Conservation (phyloP, 106 monocot species). For the Gastrodia elata region DNA sequence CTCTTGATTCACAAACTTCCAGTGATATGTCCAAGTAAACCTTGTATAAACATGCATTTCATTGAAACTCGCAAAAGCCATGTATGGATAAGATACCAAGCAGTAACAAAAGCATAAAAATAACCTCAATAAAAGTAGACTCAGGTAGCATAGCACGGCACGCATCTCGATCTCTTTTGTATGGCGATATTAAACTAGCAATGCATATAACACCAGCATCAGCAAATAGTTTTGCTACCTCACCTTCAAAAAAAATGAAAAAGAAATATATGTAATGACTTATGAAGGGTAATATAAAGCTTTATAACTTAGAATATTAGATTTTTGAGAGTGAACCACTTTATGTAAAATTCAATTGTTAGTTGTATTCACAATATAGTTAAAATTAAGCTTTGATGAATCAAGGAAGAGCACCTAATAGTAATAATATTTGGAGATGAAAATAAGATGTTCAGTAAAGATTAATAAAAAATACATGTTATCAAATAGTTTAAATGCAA, state of each 20-base stretch:
- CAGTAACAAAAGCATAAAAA: not conserved
- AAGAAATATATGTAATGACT: not conserved
- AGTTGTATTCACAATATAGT: no score
- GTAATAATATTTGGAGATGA: no score
- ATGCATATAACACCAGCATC: conserved; percentile 96
- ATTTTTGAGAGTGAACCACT: no score
- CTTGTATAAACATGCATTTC: conserved; percentile 17
- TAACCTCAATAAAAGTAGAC: conserved; percentile 72
- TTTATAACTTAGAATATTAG: no score
- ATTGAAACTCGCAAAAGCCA: not conserved
- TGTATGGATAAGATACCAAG: not conserved
- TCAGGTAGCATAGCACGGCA: conserved; percentile 69
- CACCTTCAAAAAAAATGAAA: conserved; percentile 35
- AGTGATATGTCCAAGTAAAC: conserved; percentile 79
- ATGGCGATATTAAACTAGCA: conserved; percentile 91
- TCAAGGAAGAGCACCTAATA: no score
- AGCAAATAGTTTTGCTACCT: conserved; percentile 92
- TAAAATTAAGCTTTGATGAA: no score
- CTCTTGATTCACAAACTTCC: conserved; percentile 84
- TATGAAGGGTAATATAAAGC: no score
- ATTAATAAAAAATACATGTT: no score
- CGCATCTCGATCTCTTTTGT: conserved; percentile 75
- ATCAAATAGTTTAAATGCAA: no score
- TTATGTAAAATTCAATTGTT: no score
- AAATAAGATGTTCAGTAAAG: no score